Conservation (phyloP, 768 basidiomycete genomes). For the Hebeloma cylindrosporum region DNA sequence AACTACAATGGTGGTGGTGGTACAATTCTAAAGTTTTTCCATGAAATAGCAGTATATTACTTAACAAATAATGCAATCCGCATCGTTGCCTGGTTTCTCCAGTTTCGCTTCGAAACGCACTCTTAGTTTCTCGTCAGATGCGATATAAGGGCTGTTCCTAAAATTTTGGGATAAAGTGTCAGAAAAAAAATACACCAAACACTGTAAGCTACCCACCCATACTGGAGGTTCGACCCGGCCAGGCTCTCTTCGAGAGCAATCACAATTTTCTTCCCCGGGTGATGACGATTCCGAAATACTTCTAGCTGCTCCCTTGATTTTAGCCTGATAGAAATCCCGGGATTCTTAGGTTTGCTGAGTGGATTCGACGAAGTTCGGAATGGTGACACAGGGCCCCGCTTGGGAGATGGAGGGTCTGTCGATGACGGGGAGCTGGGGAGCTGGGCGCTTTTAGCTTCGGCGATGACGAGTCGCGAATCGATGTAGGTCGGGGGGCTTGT, state of each 20-base stretch:
- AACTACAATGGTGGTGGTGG: no score
- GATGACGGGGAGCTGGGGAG: conserved; percentile 1
- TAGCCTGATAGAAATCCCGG: conserved; percentile 38
- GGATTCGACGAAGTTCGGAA: conserved; percentile 6
- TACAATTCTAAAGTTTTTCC: no score
- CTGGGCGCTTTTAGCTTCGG: conserved; percentile 6
- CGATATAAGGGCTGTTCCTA: conserved; percentile 49
- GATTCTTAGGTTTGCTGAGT: conserved; percentile 22
- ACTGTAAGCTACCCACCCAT: conserved; percentile 43
- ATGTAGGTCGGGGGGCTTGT: conserved; percentile 60
- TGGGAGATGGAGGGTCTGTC: conserved; percentile 10
- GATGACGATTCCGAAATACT: conserved; percentile 14
- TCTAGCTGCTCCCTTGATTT: conserved; percentile 35
- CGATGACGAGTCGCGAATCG: conserved; percentile 47
- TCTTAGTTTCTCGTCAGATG: conserved; percentile 43
- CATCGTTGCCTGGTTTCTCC: conserved; percentile 36
- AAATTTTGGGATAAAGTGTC: conserved; percentile 2
- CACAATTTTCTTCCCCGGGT: conserved; percentile 30
- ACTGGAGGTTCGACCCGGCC: conserved; percentile 48
- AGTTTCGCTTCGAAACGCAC: conserved; percentile 48
- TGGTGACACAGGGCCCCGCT: conserved; percentile 6
- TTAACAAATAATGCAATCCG: conserved; percentile 48
- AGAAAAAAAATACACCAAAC: not conserved
- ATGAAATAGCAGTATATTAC: no score
- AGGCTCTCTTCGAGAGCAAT: conserved; percentile 41